Evolutionary conservation across 257 asterid genomes (phyloP).

Genomic region (Solanum pinnatisectum): DNA sequence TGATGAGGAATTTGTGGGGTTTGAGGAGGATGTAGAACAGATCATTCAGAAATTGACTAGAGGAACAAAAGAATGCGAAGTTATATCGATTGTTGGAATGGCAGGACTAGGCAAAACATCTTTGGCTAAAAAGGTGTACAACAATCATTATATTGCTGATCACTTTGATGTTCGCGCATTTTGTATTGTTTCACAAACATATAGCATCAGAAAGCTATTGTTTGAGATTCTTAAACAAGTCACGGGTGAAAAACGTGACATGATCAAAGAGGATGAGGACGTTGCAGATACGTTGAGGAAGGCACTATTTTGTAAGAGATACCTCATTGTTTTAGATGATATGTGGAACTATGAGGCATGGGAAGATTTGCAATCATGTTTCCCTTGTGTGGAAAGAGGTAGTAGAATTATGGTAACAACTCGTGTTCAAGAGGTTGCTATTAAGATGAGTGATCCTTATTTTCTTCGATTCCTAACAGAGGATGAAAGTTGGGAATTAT

Average conservation of each 20-base stretch:
- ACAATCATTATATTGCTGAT: not conserved
- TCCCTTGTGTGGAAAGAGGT: not conserved
- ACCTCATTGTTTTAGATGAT: not conserved
- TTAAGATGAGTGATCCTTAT: not conserved
- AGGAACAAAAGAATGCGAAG: not conserved
- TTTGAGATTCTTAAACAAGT: not conserved
- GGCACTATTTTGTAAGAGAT: not conserved
- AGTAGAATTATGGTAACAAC: slow-evolving; percentile 7
- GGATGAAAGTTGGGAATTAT: not conserved
- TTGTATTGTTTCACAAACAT: not conserved
- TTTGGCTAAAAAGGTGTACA: not conserved
- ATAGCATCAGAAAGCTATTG: not conserved
- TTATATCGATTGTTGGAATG: slow-evolving; percentile 5
- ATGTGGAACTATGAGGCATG: not conserved
- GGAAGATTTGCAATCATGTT: not conserved
- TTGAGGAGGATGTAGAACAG: not conserved
- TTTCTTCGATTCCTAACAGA: not conserved
- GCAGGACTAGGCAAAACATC: slow-evolving; percentile 3
- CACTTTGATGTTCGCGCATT: not conserved
- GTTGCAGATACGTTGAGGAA: not conserved
- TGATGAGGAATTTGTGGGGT: not conserved
- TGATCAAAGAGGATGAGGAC: not conserved
- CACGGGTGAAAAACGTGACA: not conserved
- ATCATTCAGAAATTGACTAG: not conserved
- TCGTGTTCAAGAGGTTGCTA: not conserved